These are phyloP conservation scores for Globisporangium apiculatum DNA, from an alignment of 352 stramenopile species.

Conservation along the genomic window DNA sequence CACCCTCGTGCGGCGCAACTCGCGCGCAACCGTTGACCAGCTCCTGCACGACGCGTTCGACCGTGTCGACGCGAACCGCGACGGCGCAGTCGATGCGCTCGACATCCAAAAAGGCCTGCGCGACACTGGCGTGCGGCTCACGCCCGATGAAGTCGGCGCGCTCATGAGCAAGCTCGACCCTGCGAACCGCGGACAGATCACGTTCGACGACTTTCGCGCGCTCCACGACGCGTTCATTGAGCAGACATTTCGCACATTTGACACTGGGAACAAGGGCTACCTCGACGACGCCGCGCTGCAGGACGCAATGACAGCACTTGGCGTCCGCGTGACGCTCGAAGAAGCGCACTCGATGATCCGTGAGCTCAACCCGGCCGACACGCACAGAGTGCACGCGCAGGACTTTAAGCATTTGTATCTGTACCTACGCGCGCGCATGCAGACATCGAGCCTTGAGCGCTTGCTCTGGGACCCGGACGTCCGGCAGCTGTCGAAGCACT, in stretches of 20 bases:
- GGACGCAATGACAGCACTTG: slow-evolving; percentile 51
- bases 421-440: slow-evolving; percentile 72
- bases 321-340: slow-evolving; percentile 58
- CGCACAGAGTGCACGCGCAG: slow-evolving; percentile 55
- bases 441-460: slow-evolving; percentile 56
- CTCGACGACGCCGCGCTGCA: slow-evolving; percentile 62
- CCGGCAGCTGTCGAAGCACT: slow-evolving; percentile 81
- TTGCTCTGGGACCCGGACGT: slow-evolving; percentile 78
- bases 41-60: slow-evolving; percentile 70
- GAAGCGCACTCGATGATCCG: slow-evolving; percentile 78
- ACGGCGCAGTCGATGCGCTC: slow-evolving; percentile 60
- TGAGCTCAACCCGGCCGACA: slow-evolving; percentile 58
- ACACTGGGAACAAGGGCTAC: slow-evolving; percentile 60
- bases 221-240: slow-evolving; percentile 73
- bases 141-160: slow-evolving; percentile 38
- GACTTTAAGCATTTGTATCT: slow-evolving; percentile 85
- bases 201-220: slow-evolving; percentile 67
- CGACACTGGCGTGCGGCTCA: slow-evolving; percentile 53
- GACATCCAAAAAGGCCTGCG: slow-evolving; percentile 72
- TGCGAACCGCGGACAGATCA: slow-evolving; percentile 57
- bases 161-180: slow-evolving; percentile 71
- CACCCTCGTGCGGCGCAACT: slow-evolving; percentile 70
- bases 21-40: slow-evolving; percentile 68
- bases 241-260: slow-evolving; percentile 68
- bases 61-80: slow-evolving; percentile 58